Evolutionary conservation across 495 filamentous ascomycete species (phyloP).

Genomic region (Penicillium cataractarum): DNA sequence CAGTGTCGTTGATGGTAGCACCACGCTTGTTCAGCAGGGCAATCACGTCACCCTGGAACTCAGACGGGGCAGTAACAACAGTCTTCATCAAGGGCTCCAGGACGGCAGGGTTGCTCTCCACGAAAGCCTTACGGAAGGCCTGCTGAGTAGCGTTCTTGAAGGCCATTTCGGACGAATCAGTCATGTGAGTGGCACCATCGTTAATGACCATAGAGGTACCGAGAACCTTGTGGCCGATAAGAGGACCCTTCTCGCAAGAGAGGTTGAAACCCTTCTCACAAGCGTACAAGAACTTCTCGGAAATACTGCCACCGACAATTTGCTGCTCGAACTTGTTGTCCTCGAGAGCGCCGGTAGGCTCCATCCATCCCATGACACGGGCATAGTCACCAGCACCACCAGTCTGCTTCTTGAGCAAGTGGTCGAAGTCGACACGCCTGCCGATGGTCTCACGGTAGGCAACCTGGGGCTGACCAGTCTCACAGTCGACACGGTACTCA

Average conservation of each 20-base stretch:
- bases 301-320: conserved; percentile 87
- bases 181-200: conserved; percentile 97
- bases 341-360: conserved; percentile 73
- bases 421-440: conserved; percentile 78
- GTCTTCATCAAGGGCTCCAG: conserved; percentile 99
- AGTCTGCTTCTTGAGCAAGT: conserved; percentile 92
- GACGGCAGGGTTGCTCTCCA: conserved; percentile 72
- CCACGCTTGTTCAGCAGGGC: conserved; percentile 96
- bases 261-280: conserved; percentile 95
- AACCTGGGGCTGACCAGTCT: conserved; percentile 95
- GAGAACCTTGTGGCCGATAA: conserved; percentile 92
- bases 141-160: conserved; percentile 97
- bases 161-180: conserved; percentile 97
- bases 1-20: conserved; percentile 92
- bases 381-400: conserved; percentile 97
- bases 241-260: conserved; percentile 83
- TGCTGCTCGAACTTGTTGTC: conserved; percentile 85
- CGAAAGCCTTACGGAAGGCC: conserved; percentile 95
- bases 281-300: conserved; percentile 93
- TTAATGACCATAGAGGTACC: conserved; percentile 90
- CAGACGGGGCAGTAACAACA: conserved; percentile 88
- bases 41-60: conserved; percentile 97
- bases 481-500: conserved; percentile 94
- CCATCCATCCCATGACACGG: conserved; percentile 89
- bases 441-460: conserved; percentile 96